These are phyloP conservation scores for Pseudogymnoascus sp. DNA, from an alignment of 2,329 filamentous ascomycete genomes.

Conservation along the genomic window DNA sequence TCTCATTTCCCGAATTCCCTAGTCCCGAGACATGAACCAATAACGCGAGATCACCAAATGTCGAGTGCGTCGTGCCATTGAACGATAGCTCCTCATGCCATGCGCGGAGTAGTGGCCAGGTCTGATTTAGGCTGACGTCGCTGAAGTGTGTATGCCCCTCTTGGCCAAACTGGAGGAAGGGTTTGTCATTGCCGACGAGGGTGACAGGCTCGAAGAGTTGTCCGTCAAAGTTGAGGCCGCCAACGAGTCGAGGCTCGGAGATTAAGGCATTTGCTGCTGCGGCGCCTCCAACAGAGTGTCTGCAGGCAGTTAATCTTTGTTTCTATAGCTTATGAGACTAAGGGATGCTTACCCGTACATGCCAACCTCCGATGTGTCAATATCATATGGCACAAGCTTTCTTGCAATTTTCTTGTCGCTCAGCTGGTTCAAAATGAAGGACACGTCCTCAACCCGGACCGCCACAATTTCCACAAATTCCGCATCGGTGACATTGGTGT, in stretches of 20 bases:
- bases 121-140: constrained; percentile 20
- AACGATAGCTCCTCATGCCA: constrained; percentile 29
- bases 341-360: background rate
- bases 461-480: constrained; percentile 13
- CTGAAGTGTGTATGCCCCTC: background rate
- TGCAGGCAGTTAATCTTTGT: constrained; percentile 11
- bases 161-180: background rate
- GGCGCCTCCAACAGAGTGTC: constrained; percentile 24
- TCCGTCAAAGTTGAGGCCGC: constrained; percentile 34
- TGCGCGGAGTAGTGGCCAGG: constrained; percentile 21
- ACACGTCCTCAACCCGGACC: constrained; percentile 22
- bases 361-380: background rate
- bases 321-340: background rate
- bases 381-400: background rate
- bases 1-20: constrained; percentile 14
- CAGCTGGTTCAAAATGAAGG: constrained; percentile 26
- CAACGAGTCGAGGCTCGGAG: constrained; percentile 25
- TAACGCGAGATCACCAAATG: constrained; percentile 27
- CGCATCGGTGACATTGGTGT: constrained; percentile 12
- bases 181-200: background rate
- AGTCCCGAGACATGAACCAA: constrained; percentile 23
- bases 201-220: constrained; percentile 19
- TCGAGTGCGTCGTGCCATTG: constrained; percentile 25
- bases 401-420: constrained; percentile 5
- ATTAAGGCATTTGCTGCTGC: constrained; percentile 27